Evolutionary conservation across 805 yeast species (phyloP).

Genomic region (Hanseniaspora mollemarum): DNA sequence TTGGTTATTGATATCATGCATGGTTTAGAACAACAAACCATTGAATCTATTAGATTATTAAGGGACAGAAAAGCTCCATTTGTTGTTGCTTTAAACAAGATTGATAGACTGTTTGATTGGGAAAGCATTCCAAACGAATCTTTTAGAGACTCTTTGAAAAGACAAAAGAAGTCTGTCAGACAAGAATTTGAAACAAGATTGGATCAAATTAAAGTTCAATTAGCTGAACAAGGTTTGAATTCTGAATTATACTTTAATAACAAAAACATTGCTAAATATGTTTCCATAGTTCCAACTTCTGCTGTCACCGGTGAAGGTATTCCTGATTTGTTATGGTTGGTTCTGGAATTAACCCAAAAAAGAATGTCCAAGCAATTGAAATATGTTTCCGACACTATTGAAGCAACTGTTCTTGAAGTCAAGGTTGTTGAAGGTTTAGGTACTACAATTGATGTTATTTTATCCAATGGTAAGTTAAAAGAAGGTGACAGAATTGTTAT

Average conservation of each 20-base stretch:
- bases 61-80: slow-evolving; percentile 98
- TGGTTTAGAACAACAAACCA: slow-evolving; percentile 95
- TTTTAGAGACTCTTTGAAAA: slow-evolving; percentile 83
- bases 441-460: slow-evolving; percentile 93
- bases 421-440: slow-evolving; percentile 98
- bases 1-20: slow-evolving; percentile 98
- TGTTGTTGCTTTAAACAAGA: slow-evolving; percentile 91
- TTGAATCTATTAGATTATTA: slow-evolving; percentile 82
- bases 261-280: slow-evolving; percentile 84
- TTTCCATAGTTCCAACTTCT: slow-evolving; percentile 94
- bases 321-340: slow-evolving; percentile 92
- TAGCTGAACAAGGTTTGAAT: slow-evolving; percentile 97
- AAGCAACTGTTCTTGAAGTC: slow-evolving; percentile 94
- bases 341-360: slow-evolving; percentile 91
- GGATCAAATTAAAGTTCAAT: slow-evolving; percentile 72
- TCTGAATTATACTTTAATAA: slow-evolving; percentile 93
- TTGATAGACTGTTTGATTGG: slow-evolving; percentile 97
- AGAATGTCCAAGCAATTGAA: slow-evolving; percentile 97
- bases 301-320: slow-evolving; percentile 99
- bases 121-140: slow-evolving; percentile 79
- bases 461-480: slow-evolving; percentile 87
- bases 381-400: slow-evolving; percentile 77
- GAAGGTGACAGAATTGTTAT: slow-evolving; percentile 94
- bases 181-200: slow-evolving; percentile 84
- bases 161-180: slow-evolving; percentile 75